Base-by-base conservation (phyloP, 2,329 filamentous ascomycete species). In the Dichotomopilus funicola region DNA sequence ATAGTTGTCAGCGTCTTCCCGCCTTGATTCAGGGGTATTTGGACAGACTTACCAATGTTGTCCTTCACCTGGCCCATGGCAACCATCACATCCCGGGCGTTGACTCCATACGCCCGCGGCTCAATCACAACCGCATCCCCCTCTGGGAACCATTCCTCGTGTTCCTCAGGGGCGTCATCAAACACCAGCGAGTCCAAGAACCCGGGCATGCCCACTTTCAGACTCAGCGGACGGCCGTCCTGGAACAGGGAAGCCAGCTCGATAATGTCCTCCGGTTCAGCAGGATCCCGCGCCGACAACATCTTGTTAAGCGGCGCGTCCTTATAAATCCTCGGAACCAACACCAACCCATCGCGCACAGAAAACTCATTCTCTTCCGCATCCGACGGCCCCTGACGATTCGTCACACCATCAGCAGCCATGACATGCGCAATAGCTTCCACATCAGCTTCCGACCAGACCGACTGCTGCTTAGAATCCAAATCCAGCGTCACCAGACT, bases 81-180 rank as follows among this genome's bases (percentile, higher is more conserved):
- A 3, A 36, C 45, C 45, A 47, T 36, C 12, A 47, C 45, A 2
- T 47, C 45, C 12, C 45, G 45, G 45, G 37, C 35, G 12, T 47
- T 47, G 45, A 47, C 11, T 3, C 45, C 45, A 35, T 36, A 47
- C 6, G 45, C 45, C 31, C 33, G 33, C 11, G 45, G 50, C 34
- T 71, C 59, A 5, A 76, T 66, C 55, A 75, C 71, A 9, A 76
- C 62, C 13, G 67, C 59, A 47, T 66, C 46, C 6, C 12, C 3
- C 58, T 5, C 5, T 27, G 19, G 19, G 19, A 27, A 27, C 19
- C 19, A 27, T 43, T 19, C 42, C 27, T 51, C 60, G 54, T 8
- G 12, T 9, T 8, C 45, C 12, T 12, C 56, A 19, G 40, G 59
- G 60, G 50, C 64, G 60, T 52, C 55, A 42, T 42, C 44, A 44